Evolutionary conservation across 1,284 basidiomycete species (phyloP).

Genomic region (Entoloma clypeatum): DNA sequence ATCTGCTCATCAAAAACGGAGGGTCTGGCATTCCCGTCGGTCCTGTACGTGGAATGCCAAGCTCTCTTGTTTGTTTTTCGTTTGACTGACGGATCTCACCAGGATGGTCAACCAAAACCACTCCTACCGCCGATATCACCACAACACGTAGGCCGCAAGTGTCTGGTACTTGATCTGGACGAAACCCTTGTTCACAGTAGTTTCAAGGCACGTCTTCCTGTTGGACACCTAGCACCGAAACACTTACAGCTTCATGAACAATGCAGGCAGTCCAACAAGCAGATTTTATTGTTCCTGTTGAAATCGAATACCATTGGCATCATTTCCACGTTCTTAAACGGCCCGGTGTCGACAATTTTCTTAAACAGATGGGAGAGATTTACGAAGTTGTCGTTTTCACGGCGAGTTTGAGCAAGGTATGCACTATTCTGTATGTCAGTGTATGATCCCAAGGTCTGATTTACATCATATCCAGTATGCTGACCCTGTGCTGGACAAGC

Average conservation of each 20-base stretch:
- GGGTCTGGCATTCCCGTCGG: constrained; percentile 51
- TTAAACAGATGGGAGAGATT: constrained; percentile 95
- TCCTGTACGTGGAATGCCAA: constrained; percentile 33
- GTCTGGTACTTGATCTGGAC: constrained; percentile 91
- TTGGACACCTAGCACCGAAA: constrained; percentile 16
- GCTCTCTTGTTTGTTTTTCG: background rate
- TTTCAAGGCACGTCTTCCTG: constrained; percentile 65
- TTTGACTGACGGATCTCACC: constrained; percentile 2
- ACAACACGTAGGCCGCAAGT: constrained; percentile 82
- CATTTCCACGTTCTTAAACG: constrained; percentile 99
- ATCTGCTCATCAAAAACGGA: constrained; percentile 42
- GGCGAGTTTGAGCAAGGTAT: constrained; percentile 91
- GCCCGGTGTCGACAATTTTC: constrained; percentile 95
- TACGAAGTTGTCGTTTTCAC: constrained; percentile 99
- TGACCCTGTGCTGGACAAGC: constrained; percentile 95
- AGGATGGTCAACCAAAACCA: constrained; percentile 85
- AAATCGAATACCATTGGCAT: constrained; percentile 97
- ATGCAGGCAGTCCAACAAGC: constrained; percentile 86
- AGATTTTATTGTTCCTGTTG: constrained; percentile 98
- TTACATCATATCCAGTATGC: constrained; percentile 66
- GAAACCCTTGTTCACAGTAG: constrained; percentile 94
- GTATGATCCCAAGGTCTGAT: constrained; percentile 6
- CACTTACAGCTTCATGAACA: constrained; percentile 1
- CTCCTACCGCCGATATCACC: constrained; percentile 74
- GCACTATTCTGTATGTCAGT: constrained; percentile 6